phyloP scores from a whole-genome alignment of 2,329 filamentous ascomycete genomes.

The Ophiocordyceps sinensis region DNA sequence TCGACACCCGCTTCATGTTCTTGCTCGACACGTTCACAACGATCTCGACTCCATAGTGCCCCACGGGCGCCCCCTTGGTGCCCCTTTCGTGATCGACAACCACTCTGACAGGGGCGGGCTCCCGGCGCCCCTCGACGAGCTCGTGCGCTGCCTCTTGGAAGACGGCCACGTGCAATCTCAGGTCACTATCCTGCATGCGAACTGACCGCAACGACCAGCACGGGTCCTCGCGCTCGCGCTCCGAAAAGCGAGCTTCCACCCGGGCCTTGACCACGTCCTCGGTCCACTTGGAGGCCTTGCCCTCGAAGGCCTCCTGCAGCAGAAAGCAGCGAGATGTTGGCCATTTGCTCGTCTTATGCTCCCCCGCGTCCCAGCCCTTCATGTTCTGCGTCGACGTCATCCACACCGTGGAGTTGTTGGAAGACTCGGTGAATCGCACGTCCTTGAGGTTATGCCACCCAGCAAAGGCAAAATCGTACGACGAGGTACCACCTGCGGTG shows the following conservation, averaged over 20 bases:
- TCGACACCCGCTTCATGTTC: constrained; percentile 33
- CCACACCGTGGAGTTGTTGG: constrained; percentile 50
- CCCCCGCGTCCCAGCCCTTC: constrained; percentile 35
- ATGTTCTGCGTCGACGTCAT: constrained; percentile 51
- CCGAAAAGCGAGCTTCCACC: constrained; percentile 72
- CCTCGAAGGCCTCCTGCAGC: constrained; percentile 63
- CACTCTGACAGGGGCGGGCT: constrained; percentile 55
- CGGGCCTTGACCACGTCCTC: constrained; percentile 81
- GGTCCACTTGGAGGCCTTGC: constrained; percentile 58
- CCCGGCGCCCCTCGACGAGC: constrained; percentile 47
- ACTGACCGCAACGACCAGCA: constrained; percentile 68
- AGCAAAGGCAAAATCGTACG: constrained; percentile 60
- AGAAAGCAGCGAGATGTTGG: constrained; percentile 54
- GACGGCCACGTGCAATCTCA: constrained; percentile 50
- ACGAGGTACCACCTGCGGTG: constrained; percentile 42
- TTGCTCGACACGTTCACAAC: constrained; percentile 46
- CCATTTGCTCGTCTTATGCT: constrained; percentile 26
- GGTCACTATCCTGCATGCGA: constrained; percentile 43
- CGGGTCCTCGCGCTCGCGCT: constrained; percentile 66
- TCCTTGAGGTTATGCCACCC: constrained; percentile 58
- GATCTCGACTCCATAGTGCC: constrained; percentile 58
- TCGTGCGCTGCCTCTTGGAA: constrained; percentile 56
- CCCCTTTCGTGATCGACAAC: constrained; percentile 58
- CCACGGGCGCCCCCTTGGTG: constrained; percentile 50
- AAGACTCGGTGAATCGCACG: constrained; percentile 58